phyloP scores from a whole-genome alignment of 2,329 filamentous ascomycete genomes.

The Alternaria longipes region DNA sequence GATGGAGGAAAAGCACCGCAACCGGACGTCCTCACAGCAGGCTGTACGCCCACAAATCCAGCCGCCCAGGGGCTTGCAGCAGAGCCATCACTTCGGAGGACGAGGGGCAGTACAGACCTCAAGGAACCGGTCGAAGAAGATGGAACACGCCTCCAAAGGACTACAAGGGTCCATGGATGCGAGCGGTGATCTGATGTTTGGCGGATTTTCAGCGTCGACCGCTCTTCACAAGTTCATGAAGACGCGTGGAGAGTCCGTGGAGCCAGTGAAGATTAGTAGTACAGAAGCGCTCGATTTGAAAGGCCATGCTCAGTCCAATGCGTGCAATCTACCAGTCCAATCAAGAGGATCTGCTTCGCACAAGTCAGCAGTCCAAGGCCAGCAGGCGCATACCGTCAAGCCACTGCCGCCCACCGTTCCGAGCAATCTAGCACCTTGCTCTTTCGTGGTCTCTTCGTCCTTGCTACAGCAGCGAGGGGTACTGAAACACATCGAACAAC shows the following conservation, averaged over 20 bases:
- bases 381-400: not conserved
- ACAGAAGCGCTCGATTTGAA: not conserved
- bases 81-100: constrained; percentile 7
- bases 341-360: not conserved
- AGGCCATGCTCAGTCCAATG: too few species aligned
- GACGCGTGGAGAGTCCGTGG: constrained; percentile 50
- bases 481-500: constrained; percentile 60
- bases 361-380: not conserved
- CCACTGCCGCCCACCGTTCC: constrained; percentile 26
- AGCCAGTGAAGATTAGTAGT: not conserved
- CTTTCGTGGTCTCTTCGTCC: constrained; percentile 65
- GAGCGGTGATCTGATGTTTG: constrained; percentile 43
- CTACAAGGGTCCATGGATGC: not conserved
- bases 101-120: not conserved
- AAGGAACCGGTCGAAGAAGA: not conserved
- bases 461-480: constrained; percentile 57
- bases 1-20: constrained; percentile 1
- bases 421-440: constrained; percentile 33
- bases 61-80: not conserved
- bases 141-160: not conserved
- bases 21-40: not conserved
- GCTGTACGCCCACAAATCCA: not conserved
- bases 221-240: constrained; percentile 63
- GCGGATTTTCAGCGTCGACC: constrained; percentile 53
- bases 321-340: not conserved